Conservation (phyloP, 225 moss, liverwort and hornwort species). For the Bryum argenteum region DNA sequence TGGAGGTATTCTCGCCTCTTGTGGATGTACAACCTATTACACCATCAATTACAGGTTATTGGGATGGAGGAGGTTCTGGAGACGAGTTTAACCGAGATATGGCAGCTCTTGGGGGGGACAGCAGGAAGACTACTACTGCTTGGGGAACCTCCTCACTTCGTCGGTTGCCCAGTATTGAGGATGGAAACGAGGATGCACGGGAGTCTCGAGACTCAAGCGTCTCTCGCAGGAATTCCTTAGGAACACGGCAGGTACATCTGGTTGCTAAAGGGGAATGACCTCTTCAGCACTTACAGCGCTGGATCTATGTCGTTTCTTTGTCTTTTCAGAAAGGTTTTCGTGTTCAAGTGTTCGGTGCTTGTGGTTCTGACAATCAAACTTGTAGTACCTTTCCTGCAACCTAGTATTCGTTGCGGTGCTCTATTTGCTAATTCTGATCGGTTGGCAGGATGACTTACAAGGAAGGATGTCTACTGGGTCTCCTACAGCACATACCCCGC, state of each 20-base stretch:
- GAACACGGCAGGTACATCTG: constrained; percentile 58
- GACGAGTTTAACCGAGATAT: constrained; percentile 64
- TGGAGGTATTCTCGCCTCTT: constrained; percentile 95
- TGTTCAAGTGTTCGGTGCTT: neutral
- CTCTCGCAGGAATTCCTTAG: constrained; percentile 58
- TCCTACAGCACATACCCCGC: constrained; percentile 46
- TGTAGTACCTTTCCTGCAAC: neutral
- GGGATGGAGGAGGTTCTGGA: constrained; percentile 71
- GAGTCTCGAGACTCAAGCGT: constrained; percentile 30
- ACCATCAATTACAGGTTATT: constrained; percentile 79
- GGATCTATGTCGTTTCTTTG: constrained; percentile 1
- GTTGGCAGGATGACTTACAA: constrained; percentile 72
- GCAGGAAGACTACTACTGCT: constrained; percentile 31
- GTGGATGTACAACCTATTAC: constrained; percentile 97
- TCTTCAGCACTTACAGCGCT: constrained; percentile 5
- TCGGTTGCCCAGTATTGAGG: constrained; percentile 75
- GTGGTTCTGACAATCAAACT: constrained; percentile 3
- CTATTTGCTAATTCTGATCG: constrained; percentile 9
- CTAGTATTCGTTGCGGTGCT: neutral
- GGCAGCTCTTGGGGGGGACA: constrained; percentile 46
- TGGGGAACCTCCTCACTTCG: constrained; percentile 47
- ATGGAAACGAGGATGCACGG: constrained; percentile 60
- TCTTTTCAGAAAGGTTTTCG: neutral
- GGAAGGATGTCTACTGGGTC: constrained; percentile 54
- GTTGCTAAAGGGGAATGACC: constrained; percentile 3